A percentile compares a stretch with the other conserved stretches of the same genome.
phyloP scores from a whole-genome alignment of 371 early-diverging fungal genomes.

The Mortierella sp. region DNA sequence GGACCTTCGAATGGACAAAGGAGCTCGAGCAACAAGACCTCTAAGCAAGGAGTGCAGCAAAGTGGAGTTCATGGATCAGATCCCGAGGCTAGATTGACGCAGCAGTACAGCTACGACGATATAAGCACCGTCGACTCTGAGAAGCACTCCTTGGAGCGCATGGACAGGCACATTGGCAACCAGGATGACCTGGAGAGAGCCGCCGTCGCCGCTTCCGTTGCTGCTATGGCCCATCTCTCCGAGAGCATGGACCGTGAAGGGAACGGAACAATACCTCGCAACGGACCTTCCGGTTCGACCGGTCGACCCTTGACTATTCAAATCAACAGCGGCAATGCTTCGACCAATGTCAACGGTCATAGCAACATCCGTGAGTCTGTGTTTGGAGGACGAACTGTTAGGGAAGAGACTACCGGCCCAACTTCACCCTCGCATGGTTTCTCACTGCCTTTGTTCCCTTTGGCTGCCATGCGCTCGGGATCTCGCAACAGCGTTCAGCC shows the following conservation, averaged over 20 bases:
- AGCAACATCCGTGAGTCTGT: constrained; percentile 48
- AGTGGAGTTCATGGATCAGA: constrained; percentile 8
- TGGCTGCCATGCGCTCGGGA: constrained; percentile 26
- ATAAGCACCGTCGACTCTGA: constrained; percentile 28
- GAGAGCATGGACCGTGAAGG: constrained; percentile 22
- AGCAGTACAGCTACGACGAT: constrained; percentile 30
- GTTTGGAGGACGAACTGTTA: constrained; percentile 47
- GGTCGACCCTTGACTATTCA: constrained; percentile 13
- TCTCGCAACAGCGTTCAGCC: constrained; percentile 36
- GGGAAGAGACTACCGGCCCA: constrained; percentile 20
- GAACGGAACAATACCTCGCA: neutral
- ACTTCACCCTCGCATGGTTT: constrained; percentile 18
- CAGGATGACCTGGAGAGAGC: constrained; percentile 22
- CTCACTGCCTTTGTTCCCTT: constrained; percentile 28
- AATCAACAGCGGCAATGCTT: constrained; percentile 10
- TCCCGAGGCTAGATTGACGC: constrained; percentile 31
- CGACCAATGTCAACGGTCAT: constrained; percentile 8
- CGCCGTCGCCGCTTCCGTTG: constrained; percentile 20
- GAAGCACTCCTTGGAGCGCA: constrained; percentile 29
- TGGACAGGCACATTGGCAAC: constrained; percentile 13
- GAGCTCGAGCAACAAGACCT: constrained; percentile 1
- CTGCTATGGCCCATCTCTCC: constrained; percentile 17
- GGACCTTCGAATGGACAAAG: constrained; percentile 11
- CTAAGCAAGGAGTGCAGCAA: constrained; percentile 3
- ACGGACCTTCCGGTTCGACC: neutral